Base-by-base conservation (phyloP, 1,139 yeast genomes). In the Saccharomycopsis phalli region DNA sequence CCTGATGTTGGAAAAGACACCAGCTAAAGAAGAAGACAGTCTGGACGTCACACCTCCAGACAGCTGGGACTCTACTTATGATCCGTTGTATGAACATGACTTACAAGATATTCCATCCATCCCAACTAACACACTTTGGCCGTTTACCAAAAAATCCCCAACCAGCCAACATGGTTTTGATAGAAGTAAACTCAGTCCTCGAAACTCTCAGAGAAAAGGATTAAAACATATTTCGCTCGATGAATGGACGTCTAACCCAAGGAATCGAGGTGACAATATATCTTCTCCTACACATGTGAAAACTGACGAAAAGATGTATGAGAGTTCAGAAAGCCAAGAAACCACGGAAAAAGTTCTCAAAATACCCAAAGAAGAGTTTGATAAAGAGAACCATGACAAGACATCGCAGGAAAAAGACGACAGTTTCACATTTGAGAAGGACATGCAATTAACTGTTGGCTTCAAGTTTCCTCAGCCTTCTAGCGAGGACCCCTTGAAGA, bases 51-150 rank as follows among this genome's bases (percentile, higher is more conserved):
- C 11, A 11, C 32, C 35, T 26, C 43, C 43, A 17, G 19, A 19
- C 19, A 41, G 45, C 26, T 41, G 42, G 42, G 23, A 29, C 8
- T 27, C 38, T 7, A 32, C 23, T 23, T 38, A 39, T 20, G 45
- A 42, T 20, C 40, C 39, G 10, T n/a, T 39, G 13, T 14, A 11
- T 23, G 40, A 38, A 8, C 17, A 38, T 17, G 42, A 39, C 20
- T 16, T 36, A 3, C 37, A 39, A 27, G 43, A 26, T 13, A 36
- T 42, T n/a, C 44, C 44, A 5, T 28, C 38, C n/a, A 42, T 42
- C 30, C 44, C 46, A 30, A 41, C 46, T 3, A 36, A 31, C 25
- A 35, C 44, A 14, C 36, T 42, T 8, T 42, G 46, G 46, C 46
- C 46, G 14, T 42, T 42, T 21, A 40, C 27, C 26, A 36, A 30